These are phyloP conservation scores for Porodaedalea pini DNA, from an alignment of 1,284 basidiomycete genomes.

Conservation along the genomic window DNA sequence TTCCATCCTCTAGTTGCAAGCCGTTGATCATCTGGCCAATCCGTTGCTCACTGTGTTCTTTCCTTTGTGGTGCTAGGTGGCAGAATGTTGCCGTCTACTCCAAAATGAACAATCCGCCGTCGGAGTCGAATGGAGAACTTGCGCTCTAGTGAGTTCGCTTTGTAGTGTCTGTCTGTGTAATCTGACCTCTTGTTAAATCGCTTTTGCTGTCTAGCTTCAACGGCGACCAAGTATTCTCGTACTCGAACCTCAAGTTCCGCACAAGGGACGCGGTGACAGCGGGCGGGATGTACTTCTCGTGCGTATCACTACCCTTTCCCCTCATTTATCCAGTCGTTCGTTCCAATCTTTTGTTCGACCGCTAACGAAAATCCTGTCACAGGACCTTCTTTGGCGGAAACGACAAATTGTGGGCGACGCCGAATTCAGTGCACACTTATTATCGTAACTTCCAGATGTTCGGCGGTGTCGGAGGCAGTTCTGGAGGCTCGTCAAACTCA, in stretches of 20 bases:
- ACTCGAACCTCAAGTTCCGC: conserved; percentile 51
- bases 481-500: neutral
- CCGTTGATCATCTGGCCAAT: too few relatives aligned
- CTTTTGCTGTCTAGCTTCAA: conserved; percentile 52
- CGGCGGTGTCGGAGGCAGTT: conserved; percentile 29
- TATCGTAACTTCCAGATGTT: conserved; percentile 65
- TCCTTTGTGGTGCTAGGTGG: conserved; percentile 42
- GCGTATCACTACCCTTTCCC: conserved; percentile 26
- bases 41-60: too few relatives aligned
- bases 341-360: too few relatives aligned
- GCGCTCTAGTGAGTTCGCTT: conserved; percentile 52
- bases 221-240: conserved; percentile 45
- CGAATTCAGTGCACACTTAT: conserved; percentile 57
- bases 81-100: conserved; percentile 55
- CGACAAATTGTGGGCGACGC: conserved; percentile 62
- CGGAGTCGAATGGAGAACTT: conserved; percentile 54
- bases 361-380: too few relatives aligned
- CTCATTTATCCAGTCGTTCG: neutral
- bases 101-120: conserved; percentile 53
- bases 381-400: conserved; percentile 74
- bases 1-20: neutral
- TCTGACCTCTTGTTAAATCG: conserved; percentile 9
- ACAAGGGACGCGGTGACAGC: conserved; percentile 40
- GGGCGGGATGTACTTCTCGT: conserved; percentile 67
- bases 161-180: too few relatives aligned